Evolutionary conservation across 192 early-diverging fungal species (phyloP).

Genomic region (Neocallimastix lanati): DNA sequence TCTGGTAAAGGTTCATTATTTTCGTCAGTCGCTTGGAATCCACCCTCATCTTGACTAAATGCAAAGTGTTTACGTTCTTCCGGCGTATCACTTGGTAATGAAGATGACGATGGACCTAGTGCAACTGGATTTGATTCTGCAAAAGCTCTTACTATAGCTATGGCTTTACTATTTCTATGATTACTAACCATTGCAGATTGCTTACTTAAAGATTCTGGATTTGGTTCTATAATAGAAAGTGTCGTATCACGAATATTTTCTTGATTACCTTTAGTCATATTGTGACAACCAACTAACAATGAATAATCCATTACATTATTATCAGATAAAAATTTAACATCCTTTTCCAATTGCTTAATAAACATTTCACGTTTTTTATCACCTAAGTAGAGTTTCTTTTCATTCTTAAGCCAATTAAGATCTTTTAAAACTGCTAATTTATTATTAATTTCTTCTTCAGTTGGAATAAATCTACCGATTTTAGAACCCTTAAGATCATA

Average conservation of each 20-base stretch:
- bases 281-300: constrained; percentile 80
- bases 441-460: constrained; percentile 55
- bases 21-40: constrained; percentile 58
- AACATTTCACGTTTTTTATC: constrained; percentile 61
- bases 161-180: constrained; percentile 9
- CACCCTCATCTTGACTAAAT: constrained; percentile 84
- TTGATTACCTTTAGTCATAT: constrained; percentile 58
- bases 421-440: constrained; percentile 90
- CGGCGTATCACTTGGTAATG: constrained; percentile 32
- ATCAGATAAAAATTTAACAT: constrained; percentile 32
- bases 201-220: not conserved
- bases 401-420: constrained; percentile 74
- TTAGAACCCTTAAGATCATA: constrained; percentile 94
- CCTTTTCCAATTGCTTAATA: constrained; percentile 67
- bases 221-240: not conserved
- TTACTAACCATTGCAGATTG: not conserved
- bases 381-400: constrained; percentile 60
- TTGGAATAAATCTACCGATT: constrained; percentile 60
- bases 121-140: constrained; percentile 32
- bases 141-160: constrained; percentile 30
- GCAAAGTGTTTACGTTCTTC: constrained; percentile 50
- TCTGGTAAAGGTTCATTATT: constrained; percentile 42
- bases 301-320: constrained; percentile 93
- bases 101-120: constrained; percentile 25
- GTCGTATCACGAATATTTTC: constrained; percentile 2